phyloP scores from a whole-genome alignment of 2,329 filamentous ascomycete species.

The Claviceps africana region DNA sequence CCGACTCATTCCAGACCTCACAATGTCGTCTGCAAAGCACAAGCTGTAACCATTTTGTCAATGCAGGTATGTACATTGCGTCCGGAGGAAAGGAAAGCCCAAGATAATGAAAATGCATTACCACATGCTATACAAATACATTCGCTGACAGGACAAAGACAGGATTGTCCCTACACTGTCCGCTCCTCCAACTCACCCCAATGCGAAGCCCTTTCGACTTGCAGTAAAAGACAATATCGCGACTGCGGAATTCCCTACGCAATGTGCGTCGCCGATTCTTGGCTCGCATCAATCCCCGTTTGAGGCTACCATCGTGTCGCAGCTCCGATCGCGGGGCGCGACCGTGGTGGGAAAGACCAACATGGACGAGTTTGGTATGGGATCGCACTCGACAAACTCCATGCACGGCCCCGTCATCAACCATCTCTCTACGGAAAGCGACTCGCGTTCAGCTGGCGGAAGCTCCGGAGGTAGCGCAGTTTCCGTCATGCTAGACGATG shows the following conservation, averaged over 20 bases:
- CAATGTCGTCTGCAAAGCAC: conserved; percentile 16
- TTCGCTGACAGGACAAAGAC: not conserved
- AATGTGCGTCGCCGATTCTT: conserved; percentile 69
- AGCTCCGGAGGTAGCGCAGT: conserved; percentile 91
- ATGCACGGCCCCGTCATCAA: conserved; percentile 51
- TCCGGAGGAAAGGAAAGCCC: not conserved
- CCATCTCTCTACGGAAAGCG: conserved; percentile 19
- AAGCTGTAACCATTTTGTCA: conserved; percentile 24
- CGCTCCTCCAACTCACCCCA: conserved; percentile 9
- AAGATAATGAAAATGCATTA: too few species aligned
- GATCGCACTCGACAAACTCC: conserved; percentile 66
- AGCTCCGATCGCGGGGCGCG: conserved; percentile 49
- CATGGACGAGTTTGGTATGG: conserved; percentile 95
- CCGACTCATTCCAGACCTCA: conserved; percentile 4
- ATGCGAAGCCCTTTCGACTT: conserved; percentile 27
- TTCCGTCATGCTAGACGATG: conserved; percentile 52
- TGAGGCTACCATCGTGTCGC: conserved; percentile 64
- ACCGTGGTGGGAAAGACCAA: conserved; percentile 68
- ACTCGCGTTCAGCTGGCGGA: conserved; percentile 56
- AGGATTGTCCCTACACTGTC: conserved; percentile 1
- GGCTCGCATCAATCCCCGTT: conserved; percentile 59
- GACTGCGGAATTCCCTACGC: conserved; percentile 52
- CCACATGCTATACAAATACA: not conserved
- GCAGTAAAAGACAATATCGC: conserved; percentile 70
- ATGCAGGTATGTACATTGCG: conserved; percentile 12